Evolutionary conservation across 306 rosid genomes (phyloP), one percentile per base, ranked within the genome.

Genomic region (Astragalus glycyphyllos): DNA sequence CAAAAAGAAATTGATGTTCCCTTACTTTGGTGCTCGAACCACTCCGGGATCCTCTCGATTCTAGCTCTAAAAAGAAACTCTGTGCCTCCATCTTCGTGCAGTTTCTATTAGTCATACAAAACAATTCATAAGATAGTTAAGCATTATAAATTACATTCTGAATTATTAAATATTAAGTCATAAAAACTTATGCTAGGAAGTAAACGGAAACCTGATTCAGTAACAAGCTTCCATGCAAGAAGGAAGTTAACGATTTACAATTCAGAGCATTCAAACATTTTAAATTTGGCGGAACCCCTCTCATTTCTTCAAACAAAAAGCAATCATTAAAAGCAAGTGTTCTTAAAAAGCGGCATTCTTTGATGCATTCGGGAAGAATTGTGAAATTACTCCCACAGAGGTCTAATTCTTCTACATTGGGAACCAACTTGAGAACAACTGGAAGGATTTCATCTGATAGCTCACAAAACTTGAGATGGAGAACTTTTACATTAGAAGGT

Each of bases 211-310:
- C 81, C 71, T 77, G 34, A 32, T 11, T 51, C 14, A 70, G 3
- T 16, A n/a, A 70, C 32, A 54, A 8, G 31, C 9, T 70, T 60
- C 16, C 49, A 5, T 2, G 29, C 2, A 57, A 8, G 0, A 46
- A 20, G n/a, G n/a, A 16, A 44, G 6, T 79, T 55, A 67, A 66
- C 1, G 41, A 67, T 8, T 4, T 10, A 8, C 79, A 73, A 7
- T 7, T 0, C 1, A 0, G 0, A 17, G 66, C 71, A 0, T 0
- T 0, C 0, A 79, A 23, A 8, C 1, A 0, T 6, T 32, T 0
- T 3, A 67, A 11, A 35, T 49, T 29, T 51, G 75, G 65, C 0
- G 70, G 75, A 67, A 73, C 8, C 11, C 26, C 79, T 59, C 29
- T 23, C 2, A 73, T 68, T 51, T 79, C 76, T 9, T 4, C 3